Base-by-base conservation (phyloP, 352 stramenopile species). In the Phytopythium boreale region DNA sequence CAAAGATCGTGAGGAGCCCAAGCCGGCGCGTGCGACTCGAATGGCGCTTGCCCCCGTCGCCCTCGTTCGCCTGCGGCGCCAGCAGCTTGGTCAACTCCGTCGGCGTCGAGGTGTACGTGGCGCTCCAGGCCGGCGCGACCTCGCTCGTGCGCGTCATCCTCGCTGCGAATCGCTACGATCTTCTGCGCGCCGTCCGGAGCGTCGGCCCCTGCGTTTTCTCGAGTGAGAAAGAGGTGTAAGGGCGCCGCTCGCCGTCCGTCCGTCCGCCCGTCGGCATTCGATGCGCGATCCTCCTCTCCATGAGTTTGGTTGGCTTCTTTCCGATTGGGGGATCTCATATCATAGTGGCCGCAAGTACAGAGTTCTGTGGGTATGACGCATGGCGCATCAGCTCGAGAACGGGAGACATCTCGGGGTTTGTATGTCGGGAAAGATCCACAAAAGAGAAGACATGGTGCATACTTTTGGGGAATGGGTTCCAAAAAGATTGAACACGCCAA, bases 31-130 rank as follows among this genome's bases (percentile, higher is more conserved):
- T 47, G 29, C 37, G 27, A 10, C 36, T 41, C 34, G 34, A 29
- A n/a, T 51, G 55, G 55, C 15, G 55, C 36, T 11, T 22, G 36
- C 34, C 36, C 4, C 15, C 53, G 34, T 43, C 53, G 11, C 8
- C 8, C 20, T 46, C 55, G 8, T 26, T n/a, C 37, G n/a, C 26
- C 6, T 2, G 3, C 37, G 55, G 22, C 14, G 55, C n/a, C 34
- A 61, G 55, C 36, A 61, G 55, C n/a, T 61, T 61, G 36, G 55
- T 61, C 29, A 61, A 22, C 15, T 61, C 55, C 22, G 34, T 50
- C 34, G 55, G 55, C 29, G 31, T 20, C 52, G 29, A 17, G 10
- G 31, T 19, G 20, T 29, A 17, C 31, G 31, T 15, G 10, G 52
- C 31, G 52, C 52, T 59, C 52, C 52, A 59, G 22, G 55, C 55